phyloP scores from a whole-genome alignment of 164 flowering plant genomes.

The Magnolia officinalis region DNA sequence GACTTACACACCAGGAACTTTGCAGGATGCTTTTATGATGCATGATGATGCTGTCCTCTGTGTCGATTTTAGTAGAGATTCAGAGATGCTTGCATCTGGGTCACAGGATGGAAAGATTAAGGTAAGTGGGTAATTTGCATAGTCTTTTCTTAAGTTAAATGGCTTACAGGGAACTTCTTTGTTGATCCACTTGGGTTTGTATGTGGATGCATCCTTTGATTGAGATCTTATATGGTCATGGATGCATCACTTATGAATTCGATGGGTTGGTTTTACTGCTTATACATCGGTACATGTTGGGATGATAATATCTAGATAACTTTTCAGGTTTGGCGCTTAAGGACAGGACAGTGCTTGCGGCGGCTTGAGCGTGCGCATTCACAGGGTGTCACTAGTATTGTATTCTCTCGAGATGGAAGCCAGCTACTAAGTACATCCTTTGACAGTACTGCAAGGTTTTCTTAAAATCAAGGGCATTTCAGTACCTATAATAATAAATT shows the following conservation, averaged over 20 bases:
- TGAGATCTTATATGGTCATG: neutral
- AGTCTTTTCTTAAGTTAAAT: neutral
- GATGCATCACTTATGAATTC: neutral
- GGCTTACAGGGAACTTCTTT: neutral
- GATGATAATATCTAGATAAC: neutral
- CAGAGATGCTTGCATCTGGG: slow-evolving; percentile 97
- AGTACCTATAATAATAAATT: neutral
- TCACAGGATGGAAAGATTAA: slow-evolving; percentile 98
- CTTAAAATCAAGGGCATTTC: slow-evolving; percentile 3
- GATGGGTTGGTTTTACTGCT: neutral
- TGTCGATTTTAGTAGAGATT: slow-evolving; percentile 96
- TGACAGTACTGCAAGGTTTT: slow-evolving; percentile 95
- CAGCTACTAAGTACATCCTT: slow-evolving; percentile 94
- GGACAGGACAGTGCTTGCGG: slow-evolving; percentile 99
- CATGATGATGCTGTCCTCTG: slow-evolving; percentile 96
- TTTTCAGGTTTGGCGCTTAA: slow-evolving; percentile 93
- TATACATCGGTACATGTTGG: neutral
- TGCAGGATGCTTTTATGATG: slow-evolving; percentile 98
- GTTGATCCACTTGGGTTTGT: neutral
- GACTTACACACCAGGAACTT: neutral
- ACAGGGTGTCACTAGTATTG: slow-evolving; percentile 88
- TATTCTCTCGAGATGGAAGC: slow-evolving; percentile 94
- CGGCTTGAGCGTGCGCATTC: slow-evolving; percentile 98
- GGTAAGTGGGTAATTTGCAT: slow-evolving; percentile 28
- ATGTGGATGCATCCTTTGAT: neutral